Base-by-base conservation (phyloP, 495 filamentous ascomycete species). In the Penicillium simplicissimum region DNA sequence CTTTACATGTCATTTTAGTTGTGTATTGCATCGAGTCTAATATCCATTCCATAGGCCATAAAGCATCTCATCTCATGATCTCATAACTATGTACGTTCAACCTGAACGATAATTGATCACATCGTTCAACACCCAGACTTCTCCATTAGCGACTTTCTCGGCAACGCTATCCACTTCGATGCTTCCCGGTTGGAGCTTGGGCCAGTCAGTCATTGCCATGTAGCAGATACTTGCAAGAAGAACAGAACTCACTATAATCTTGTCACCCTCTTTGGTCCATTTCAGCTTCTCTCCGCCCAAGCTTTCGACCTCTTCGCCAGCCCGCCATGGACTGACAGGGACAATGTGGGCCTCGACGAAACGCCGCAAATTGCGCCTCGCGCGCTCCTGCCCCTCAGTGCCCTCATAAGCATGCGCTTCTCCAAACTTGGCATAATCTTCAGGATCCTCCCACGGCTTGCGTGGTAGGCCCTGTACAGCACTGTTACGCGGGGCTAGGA, bases 381-480 rank as follows among this genome's bases (percentile, higher is more conserved):
- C 94, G 28, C 93, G 80, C 57, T 94, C 90, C 60, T 89, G 87
- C 0, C 96, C 96, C 14, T 84, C 86, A 0, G 81, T 74, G 0
- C 95, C 95, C 37, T 90, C 84, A 71, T 98, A 98, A 5, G 91
- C 92, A 35, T 88, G 72, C 48, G 65, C 66, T n/a, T 84, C 78
- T 0, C 94, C 94, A 17, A 91, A 78, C 8, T 76, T 77, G 4
- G 76, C 77, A 71, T 96, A 96, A 58, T 98, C 96, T 40, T 85
- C 74, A 0, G 91, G 87, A 62, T 96, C 87, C 66, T 98, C 94
- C 95, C 95, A 98, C 2, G 95, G 95, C 69, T 98, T 98, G 58
- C 90, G 81, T 0, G 93, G 92, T 40, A 98, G 80, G 1, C 75
- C 82, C 64, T 88, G 88, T 62, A 98, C 85, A 1, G 85, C 92